These are phyloP conservation scores for barrel medic (Medicago truncatula) DNA, from an alignment of 306 rosid species.

Conservation along the genomic window DNA sequence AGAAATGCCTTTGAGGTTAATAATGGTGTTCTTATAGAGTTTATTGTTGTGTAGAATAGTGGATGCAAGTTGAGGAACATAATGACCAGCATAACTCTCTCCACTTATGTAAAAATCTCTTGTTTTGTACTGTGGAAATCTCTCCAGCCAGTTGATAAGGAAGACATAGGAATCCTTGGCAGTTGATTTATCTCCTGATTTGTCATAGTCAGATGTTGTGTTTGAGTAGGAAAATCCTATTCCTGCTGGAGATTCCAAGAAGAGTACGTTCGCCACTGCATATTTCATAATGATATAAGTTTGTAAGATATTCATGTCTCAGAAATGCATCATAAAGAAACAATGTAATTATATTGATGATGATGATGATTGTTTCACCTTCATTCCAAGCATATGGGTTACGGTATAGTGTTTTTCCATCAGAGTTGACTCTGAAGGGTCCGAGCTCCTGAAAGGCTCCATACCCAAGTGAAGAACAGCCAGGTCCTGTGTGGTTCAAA, in stretches of 20 bases:
- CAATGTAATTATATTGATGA: neutral
- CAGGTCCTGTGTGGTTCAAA: constrained; percentile 44
- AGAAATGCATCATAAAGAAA: neutral
- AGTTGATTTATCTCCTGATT: constrained; percentile 51
- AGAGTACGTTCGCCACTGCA: constrained; percentile 65
- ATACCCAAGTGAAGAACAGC: constrained; percentile 58
- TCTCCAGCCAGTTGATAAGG: constrained; percentile 64
- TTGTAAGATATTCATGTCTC: neutral
- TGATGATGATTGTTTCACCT: constrained; percentile 15
- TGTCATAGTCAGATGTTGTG: constrained; percentile 45
- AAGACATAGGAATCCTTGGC: constrained; percentile 59
- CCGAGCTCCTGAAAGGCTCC: constrained; percentile 67
- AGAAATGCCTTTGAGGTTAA: constrained; percentile 65
- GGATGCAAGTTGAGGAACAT: constrained; percentile 64
- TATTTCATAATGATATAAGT: neutral
- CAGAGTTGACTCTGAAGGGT: constrained; percentile 61
- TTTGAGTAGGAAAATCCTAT: constrained; percentile 71
- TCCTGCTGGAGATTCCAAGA: constrained; percentile 70
- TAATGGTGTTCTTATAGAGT: constrained; percentile 27
- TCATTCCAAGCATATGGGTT: constrained; percentile 60
- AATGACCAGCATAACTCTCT: constrained; percentile 75
- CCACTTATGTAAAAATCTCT: constrained; percentile 60
- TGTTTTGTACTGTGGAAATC: constrained; percentile 67
- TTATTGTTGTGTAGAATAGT: constrained; percentile 45
- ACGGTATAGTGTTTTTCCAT: constrained; percentile 53